Evolutionary conservation across 2,329 filamentous ascomycete species (phyloP).

Genomic region (Fusarium sambucinum): DNA sequence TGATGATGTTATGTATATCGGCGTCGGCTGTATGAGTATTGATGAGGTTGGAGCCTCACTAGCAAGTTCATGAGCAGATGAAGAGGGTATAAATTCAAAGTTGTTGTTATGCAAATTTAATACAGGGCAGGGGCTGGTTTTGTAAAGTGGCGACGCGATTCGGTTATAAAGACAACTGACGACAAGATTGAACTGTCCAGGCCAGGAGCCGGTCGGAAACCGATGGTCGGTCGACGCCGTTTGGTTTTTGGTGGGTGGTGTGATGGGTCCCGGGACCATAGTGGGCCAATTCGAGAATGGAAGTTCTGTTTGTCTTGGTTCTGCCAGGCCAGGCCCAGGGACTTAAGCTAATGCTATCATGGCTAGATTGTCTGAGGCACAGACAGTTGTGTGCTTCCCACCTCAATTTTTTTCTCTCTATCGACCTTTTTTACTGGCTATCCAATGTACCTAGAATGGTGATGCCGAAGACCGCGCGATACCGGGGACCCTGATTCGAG

Average conservation of each 20-base stretch:
- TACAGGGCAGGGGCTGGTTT: constrained; percentile 4
- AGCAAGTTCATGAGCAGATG: constrained; percentile 47
- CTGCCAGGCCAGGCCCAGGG: constrained; percentile 28
- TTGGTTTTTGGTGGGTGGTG: constrained; percentile 39
- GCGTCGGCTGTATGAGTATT: constrained; percentile 32
- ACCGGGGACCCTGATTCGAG: constrained; percentile 39
- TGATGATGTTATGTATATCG: constrained; percentile 35
- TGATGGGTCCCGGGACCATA: constrained; percentile 47
- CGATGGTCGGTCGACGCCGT: constrained; percentile 46
- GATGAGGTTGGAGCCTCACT: constrained; percentile 42
- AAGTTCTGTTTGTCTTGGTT: constrained; percentile 22
- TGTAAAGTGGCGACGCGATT: constrained; percentile 42
- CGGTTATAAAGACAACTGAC: constrained; percentile 46
- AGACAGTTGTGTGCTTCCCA: constrained; percentile 29
- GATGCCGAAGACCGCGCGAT: constrained; percentile 38
- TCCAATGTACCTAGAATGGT: constrained; percentile 41
- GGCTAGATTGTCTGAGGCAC: constrained; percentile 42
- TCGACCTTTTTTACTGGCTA: constrained; percentile 35
- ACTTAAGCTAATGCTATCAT: constrained; percentile 26
- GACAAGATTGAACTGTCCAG: constrained; percentile 39
- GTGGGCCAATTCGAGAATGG: constrained; percentile 45
- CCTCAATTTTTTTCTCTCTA: constrained; percentile 25
- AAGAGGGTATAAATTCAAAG: constrained; percentile 34
- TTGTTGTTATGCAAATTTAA: constrained; percentile 17
- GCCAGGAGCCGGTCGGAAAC: constrained; percentile 44